phyloP scores from a whole-genome alignment of 768 basidiomycete species.

The Glaciozyma martinii region DNA sequence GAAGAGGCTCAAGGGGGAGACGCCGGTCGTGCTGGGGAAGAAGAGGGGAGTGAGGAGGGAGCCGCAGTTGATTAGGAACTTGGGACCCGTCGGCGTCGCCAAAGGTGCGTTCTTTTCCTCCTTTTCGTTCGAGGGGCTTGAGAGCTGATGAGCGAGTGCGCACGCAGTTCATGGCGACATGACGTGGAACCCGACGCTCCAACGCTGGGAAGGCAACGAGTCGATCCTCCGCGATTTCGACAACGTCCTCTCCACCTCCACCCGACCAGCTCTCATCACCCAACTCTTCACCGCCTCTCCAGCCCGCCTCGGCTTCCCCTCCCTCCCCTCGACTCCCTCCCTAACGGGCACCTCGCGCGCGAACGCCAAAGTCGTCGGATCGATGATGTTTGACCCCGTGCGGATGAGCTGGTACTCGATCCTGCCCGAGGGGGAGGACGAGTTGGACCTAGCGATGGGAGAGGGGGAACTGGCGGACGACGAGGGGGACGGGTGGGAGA shows the following conservation, averaged over 20 bases:
- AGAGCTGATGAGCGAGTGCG: background rate
- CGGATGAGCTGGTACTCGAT: slow-evolving; percentile 95
- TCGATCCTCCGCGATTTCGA: slow-evolving; percentile 85
- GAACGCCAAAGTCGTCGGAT: slow-evolving; percentile 82
- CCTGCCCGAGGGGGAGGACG: slow-evolving; percentile 70
- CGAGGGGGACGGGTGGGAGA: slow-evolving; percentile 25
- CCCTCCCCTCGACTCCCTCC: background rate
- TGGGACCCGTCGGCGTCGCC: slow-evolving; percentile 54
- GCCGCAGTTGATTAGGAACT: slow-evolving; percentile 78
- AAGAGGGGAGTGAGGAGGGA: slow-evolving; percentile 41
- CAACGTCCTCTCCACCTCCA: slow-evolving; percentile 62
- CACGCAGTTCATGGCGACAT: slow-evolving; percentile 82
- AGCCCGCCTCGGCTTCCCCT: slow-evolving; percentile 42
- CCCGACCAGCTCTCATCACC: slow-evolving; percentile 89
- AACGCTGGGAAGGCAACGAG: slow-evolving; percentile 98
- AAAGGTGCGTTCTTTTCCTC: slow-evolving; percentile 53
- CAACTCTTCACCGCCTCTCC: slow-evolving; percentile 65
- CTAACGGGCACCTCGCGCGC: slow-evolving; percentile 2
- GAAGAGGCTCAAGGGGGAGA: background rate
- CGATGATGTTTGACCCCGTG: slow-evolving; percentile 93
- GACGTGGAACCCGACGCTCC: slow-evolving; percentile 85
- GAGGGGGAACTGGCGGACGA: slow-evolving; percentile 18
- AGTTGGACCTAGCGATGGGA: slow-evolving; percentile 17
- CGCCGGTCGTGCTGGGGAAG: background rate
- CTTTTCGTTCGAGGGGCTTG: background rate